Conservation (phyloP, 208 protist species). For the Trypanosoma mega region DNA sequence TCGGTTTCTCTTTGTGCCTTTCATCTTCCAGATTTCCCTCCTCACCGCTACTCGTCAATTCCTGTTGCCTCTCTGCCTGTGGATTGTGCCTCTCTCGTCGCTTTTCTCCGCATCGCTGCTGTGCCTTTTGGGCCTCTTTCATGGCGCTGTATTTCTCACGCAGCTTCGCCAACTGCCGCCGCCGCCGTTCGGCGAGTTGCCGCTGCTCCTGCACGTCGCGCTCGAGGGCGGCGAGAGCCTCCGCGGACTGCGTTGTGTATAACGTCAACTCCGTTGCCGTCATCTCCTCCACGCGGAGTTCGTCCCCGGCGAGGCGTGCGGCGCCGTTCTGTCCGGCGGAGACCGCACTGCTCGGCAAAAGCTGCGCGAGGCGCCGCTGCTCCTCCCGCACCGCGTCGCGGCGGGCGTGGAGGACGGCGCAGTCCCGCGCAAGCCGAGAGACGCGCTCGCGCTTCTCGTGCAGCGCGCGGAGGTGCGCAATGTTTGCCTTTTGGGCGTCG, state of each 20-base stretch:
- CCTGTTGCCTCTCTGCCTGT: neutral
- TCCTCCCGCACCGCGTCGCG: constrained; percentile 39
- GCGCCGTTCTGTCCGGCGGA: neutral
- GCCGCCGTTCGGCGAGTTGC: constrained; percentile 39
- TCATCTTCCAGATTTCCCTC: too few species aligned
- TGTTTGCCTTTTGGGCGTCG: constrained; percentile 44
- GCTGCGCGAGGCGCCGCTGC: constrained; percentile 44
- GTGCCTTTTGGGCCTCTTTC: neutral
- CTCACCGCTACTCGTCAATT: constrained; percentile 8
- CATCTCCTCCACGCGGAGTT: constrained; percentile 43
- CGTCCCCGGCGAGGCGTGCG: constrained; percentile 6
- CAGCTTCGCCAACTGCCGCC: constrained; percentile 36
- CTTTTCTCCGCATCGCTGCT: neutral
- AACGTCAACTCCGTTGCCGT: constrained; percentile 70
- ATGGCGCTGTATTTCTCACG: neutral
- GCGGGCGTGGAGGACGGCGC: constrained; percentile 61
- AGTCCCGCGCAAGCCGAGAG: constrained; percentile 45
- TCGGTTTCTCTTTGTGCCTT: too few species aligned
- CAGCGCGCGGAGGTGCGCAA: constrained; percentile 45
- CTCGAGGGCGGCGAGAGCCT: constrained; percentile 42
- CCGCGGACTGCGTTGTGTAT: constrained; percentile 61
- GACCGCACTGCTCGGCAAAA: constrained; percentile 34
- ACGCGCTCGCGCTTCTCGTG: constrained; percentile 39
- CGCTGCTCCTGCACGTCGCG: constrained; percentile 52
- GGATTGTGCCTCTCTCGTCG: neutral